A percentile compares a stretch with the other conserved stretches of the same genome.
phyloP scores from a whole-genome alignment of 257 asterid genomes.

The Solanum chiquidenum region DNA sequence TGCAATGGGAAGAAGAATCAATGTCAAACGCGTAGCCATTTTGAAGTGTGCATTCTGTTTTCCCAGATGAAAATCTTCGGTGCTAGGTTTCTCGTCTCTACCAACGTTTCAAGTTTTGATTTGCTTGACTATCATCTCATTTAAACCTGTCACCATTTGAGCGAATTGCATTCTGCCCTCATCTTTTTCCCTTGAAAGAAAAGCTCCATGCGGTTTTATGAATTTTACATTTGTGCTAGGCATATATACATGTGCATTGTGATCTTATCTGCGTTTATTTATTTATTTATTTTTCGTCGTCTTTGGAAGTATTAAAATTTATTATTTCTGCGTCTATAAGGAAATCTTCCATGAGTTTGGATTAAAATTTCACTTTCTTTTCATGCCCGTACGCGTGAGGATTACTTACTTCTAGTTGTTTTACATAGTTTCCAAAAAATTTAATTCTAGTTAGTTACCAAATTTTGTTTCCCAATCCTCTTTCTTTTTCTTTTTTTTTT shows the following conservation, averaged over 20 bases:
- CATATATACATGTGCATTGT: neutral
- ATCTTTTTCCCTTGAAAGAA: neutral
- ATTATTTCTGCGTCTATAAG: neutral
- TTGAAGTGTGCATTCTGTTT: neutral
- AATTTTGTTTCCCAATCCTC: neutral
- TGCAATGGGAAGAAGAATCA: neutral
- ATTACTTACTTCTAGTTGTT: neutral
- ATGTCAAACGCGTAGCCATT: neutral
- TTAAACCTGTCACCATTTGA: neutral
- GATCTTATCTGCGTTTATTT: neutral
- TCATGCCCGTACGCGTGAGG: neutral
- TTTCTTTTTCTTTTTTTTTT: too few relatives aligned
- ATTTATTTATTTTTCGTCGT: too few relatives aligned
- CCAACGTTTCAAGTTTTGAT: neutral
- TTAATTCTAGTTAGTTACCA: neutral
- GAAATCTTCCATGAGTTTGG: neutral
- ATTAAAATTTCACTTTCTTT: neutral
- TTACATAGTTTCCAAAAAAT: neutral
- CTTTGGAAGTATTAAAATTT: neutral
- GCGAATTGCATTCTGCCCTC: neutral
- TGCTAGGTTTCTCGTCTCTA: neutral
- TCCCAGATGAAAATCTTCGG: neutral
- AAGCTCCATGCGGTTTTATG: neutral
- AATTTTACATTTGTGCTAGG: neutral
- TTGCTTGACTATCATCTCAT: neutral